Evolutionary conservation across 305 asterid genomes (phyloP).

Genomic region (Fraxinus ornus): DNA sequence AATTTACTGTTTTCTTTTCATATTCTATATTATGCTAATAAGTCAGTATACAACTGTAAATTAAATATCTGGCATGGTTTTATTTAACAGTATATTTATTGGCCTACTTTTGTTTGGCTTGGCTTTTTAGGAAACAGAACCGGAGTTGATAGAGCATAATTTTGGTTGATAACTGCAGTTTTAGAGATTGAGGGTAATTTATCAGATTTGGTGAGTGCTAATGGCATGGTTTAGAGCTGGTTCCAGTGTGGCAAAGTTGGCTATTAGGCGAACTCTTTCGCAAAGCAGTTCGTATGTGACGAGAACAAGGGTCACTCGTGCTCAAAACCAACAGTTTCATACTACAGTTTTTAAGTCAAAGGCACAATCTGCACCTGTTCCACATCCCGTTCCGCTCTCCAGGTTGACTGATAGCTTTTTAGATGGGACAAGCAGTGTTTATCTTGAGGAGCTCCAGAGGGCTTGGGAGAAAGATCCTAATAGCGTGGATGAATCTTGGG

Average conservation of each 20-base stretch:
- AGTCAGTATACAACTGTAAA: not conserved
- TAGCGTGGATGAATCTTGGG: constrained; percentile 98
- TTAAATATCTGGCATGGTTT: not conserved
- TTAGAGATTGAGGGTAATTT: constrained; percentile 20
- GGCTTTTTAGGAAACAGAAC: not conserved
- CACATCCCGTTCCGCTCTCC: constrained; percentile 85
- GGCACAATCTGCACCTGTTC: constrained; percentile 81
- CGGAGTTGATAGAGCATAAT: not conserved
- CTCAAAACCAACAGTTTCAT: constrained; percentile 51
- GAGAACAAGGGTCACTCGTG: constrained; percentile 40
- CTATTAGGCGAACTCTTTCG: constrained; percentile 62
- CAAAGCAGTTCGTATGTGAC: constrained; percentile 45
- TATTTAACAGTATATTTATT: not conserved
- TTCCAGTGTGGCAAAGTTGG: constrained; percentile 69
- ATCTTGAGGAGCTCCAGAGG: constrained; percentile 95
- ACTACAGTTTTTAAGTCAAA: constrained; percentile 60
- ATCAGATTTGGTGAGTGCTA: constrained; percentile 27
- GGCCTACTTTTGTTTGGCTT: constrained; percentile 3
- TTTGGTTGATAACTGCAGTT: constrained; percentile 7
- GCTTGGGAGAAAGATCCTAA: constrained; percentile 96
- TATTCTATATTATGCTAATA: not conserved
- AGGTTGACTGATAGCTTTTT: constrained; percentile 88
- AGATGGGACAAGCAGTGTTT: constrained; percentile 96
- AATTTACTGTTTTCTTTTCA: not conserved
- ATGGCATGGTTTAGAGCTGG: constrained; percentile 90